Evolutionary conservation across 2,329 filamentous ascomycete genomes (phyloP), one percentile per base, ranked within the genome.

Genomic region (Xylariales sp.): DNA sequence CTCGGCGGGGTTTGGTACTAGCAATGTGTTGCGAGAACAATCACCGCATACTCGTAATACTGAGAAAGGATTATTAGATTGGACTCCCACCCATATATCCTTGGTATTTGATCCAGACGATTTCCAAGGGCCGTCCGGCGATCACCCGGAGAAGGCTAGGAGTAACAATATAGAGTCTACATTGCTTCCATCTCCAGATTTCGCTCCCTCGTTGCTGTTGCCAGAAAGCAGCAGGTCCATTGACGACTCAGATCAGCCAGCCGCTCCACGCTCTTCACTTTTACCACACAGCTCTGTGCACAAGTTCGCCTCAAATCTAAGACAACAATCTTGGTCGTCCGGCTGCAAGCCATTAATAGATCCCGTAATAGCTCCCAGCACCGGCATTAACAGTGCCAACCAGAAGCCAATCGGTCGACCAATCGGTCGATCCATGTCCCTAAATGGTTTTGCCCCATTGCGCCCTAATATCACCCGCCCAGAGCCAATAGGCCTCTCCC

Each of bases 61-160:
- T 8, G 39, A 67, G 28, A 60, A 65, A 18, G 69, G 70, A 9
- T 68, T 76, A 39, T 50, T 77, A 36, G 74, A 76, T 61, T 78
- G 76, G 76, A 69, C 69, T 41, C 77, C 76, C 7, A 72, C 72
- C 48, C 77, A 75, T 48, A 69, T 78, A 50, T 78, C 76, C 3
- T 64, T 75, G 2, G 58, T 77, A 5, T 75, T 78, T 36, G 72
- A 75, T 23, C 73, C 75, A 39, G 69, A 72, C 3, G 74, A 75
- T 8, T 69, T 77, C 30, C 67, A 69, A 8, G 62, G 69, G 5
- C 69, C 70, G 10, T 67, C 71, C 32, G 69, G 66, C 34, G 57
- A 65, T 12, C 52, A 60, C 8, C 61, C 56, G 6, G 56, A 63
- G 39, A 63, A 43, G 32, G 45, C 50, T 16, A 52, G 57, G 34